Evolutionary conservation across 1,284 basidiomycete genomes (phyloP), one percentile per base, ranked within the genome.

Genomic region (Stereum hirsutum): DNA sequence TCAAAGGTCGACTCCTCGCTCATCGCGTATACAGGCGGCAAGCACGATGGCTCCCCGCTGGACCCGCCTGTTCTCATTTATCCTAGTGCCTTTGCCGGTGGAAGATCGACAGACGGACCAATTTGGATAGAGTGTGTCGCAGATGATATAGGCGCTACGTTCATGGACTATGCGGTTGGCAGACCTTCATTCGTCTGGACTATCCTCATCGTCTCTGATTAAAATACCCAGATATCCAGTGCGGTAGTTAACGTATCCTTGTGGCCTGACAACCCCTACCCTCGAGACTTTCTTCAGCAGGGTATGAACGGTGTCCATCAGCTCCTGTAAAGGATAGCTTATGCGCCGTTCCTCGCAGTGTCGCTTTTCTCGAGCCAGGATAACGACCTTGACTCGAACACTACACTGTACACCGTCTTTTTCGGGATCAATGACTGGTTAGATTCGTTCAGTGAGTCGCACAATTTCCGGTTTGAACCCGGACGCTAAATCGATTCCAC

Each of bases 81-180:
- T 3, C 58, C 58, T 0, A 55, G 57, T 37, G 51, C 57, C 6
- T 52, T 53, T 35, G 62, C 61, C 1, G 61, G 62, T 5, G 60
- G 61, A 6, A 46, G 63, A 19, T 59, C 59, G 1, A 61, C 63
- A 6, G 58, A 65, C 42, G 63, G 62, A 14, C 58, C 56, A 25
- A 58, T 63, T 2, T 64, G 63, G 63, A 49, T 58, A 5, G 63
- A 64, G 44, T 49, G 57, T 38, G 49, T 64, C 24, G 59, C 62
- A 7, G 53, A 54, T 24, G 58, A 61, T 30, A 52, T 57, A 20
- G 54, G 55, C 23, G 59, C 61, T 4, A 55, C 46, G 8, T 51
- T 71, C 31, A 65, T 62, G 49, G 68, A 69, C 49, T 72, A 70
- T 39, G 69, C 67, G 12, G 69, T 71, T 46, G 19, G 31, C 4